phyloP scores from a whole-genome alignment of 2,329 filamentous ascomycete genomes.

The Epichloe bromicola region DNA sequence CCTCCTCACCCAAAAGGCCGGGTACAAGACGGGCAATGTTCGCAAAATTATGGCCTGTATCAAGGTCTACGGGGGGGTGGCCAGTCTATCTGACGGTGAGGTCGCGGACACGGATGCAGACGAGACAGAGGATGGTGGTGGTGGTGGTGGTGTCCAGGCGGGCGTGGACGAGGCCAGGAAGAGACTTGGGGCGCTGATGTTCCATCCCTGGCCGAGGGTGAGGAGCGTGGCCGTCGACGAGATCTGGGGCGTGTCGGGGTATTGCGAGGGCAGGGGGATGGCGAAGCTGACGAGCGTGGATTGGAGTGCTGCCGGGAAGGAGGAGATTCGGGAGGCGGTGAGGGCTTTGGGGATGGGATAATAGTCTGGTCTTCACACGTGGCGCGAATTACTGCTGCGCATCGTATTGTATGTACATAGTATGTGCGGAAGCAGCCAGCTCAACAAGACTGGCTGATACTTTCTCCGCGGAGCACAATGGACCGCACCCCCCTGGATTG shows the following conservation, averaged over 20 bases:
- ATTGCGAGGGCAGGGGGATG: conserved; percentile 14
- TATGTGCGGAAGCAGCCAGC: too few species aligned
- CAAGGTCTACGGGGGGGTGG: conserved; percentile 63
- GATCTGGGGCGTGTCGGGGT: conserved; percentile 35
- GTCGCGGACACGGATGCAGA: conserved; percentile 2
- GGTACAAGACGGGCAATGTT: conserved; percentile 73
- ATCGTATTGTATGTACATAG: too few species aligned
- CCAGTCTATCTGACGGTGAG: conserved; percentile 28
- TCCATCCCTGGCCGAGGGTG: conserved; percentile 73
- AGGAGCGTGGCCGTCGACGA: conserved; percentile 46
- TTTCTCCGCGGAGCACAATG: too few species aligned
- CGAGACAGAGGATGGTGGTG: not conserved
- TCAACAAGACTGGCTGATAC: too few species aligned
- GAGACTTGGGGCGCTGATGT: conserved; percentile 59
- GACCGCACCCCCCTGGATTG: too few species aligned
- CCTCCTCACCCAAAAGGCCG: conserved; percentile 58
- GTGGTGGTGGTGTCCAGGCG: conserved; percentile 6
- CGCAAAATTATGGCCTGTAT: conserved; percentile 70
- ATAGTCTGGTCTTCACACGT: conserved; percentile 3
- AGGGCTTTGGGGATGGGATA: conserved; percentile 28
- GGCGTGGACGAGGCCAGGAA: conserved; percentile 42
- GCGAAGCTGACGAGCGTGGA: conserved; percentile 37
- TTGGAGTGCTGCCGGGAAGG: conserved; percentile 42
- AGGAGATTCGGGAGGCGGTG: conserved; percentile 28
- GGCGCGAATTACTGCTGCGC: too few species aligned